phyloP scores from a whole-genome alignment of 2,329 filamentous ascomycete species.

The Penicillium sp. region DNA sequence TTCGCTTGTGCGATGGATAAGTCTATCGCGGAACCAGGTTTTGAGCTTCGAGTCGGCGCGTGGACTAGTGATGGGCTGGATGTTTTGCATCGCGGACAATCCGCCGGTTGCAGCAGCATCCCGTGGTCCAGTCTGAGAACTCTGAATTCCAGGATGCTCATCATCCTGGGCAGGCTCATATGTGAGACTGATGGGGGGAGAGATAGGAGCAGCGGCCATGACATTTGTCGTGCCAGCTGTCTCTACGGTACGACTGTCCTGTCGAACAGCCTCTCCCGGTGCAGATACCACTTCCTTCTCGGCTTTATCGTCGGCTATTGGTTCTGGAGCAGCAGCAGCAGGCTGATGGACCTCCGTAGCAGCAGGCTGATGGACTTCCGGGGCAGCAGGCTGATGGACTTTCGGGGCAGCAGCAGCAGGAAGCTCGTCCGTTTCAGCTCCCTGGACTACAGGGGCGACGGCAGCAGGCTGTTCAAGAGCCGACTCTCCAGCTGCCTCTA shows the following conservation, averaged over 20 bases:
- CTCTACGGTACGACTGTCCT: not conserved
- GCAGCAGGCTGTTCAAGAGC: conserved; percentile 5
- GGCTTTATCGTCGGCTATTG: not conserved
- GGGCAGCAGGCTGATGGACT: not conserved
- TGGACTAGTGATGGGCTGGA: conserved; percentile 25
- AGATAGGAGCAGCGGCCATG: not conserved
- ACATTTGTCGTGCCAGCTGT: conserved; percentile 5
- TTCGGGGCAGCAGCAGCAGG: not conserved
- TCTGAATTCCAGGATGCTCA: not conserved
- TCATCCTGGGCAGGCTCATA: conserved; percentile 9
- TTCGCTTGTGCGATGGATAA: conserved; percentile 33
- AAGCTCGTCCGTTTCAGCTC: not conserved
- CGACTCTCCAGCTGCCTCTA: conserved; percentile 1
- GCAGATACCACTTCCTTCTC: not conserved
- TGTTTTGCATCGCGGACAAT: conserved; percentile 12
- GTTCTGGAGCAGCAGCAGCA: too few species aligned
- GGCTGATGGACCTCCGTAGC: conserved; percentile 1
- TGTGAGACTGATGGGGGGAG: conserved; percentile 7
- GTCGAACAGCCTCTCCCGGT: not conserved
- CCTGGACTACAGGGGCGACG: not conserved
- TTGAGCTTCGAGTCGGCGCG: conserved; percentile 38
- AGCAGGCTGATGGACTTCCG: conserved; percentile 1
- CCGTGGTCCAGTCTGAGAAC: conserved; percentile 9
- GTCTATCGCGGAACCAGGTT: conserved; percentile 37
- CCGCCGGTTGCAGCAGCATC: conserved; percentile 16